Percentiles rank a stretch among this genome's conserved stretches.
phyloP scores from a whole-genome alignment of 1,284 basidiomycete genomes.

The Moesziomyces aphidis region DNA sequence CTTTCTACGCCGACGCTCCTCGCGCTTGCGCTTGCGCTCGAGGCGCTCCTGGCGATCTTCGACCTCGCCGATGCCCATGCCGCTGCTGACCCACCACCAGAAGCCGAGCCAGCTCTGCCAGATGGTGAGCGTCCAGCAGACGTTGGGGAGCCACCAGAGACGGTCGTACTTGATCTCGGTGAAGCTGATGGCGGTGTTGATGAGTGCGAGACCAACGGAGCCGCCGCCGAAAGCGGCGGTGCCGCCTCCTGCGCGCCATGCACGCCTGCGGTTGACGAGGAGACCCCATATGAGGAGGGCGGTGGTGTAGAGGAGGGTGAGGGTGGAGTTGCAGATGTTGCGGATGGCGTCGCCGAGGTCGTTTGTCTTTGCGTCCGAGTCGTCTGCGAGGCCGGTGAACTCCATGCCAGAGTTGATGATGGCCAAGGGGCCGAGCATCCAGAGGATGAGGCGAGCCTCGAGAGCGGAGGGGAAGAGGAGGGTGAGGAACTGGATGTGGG shows the following conservation, averaged over 20 bases:
- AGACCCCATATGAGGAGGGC: slow-evolving; percentile 94
- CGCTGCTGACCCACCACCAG: slow-evolving; percentile 68
- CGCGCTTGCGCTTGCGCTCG: slow-evolving; percentile 51
- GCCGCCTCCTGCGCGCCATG: slow-evolving; percentile 91
- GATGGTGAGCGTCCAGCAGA: slow-evolving; percentile 65
- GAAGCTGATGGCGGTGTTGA: slow-evolving; percentile 65
- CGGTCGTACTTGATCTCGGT: slow-evolving; percentile 64
- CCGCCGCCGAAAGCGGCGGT: slow-evolving; percentile 88
- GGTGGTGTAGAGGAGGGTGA: slow-evolving; percentile 90
- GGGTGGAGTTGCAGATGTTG: slow-evolving; percentile 94
- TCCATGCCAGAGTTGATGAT: slow-evolving; percentile 86
- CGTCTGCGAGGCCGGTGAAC: slow-evolving; percentile 77
- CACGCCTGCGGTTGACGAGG: slow-evolving; percentile 86
- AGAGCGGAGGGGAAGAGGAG: slow-evolving; percentile 93
- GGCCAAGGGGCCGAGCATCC: slow-evolving; percentile 87
- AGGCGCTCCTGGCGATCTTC: slow-evolving; percentile 62
- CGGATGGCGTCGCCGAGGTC: slow-evolving; percentile 81
- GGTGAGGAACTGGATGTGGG: slow-evolving; percentile 97
- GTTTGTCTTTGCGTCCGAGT: slow-evolving; percentile 69
- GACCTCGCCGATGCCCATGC: slow-evolving; percentile 68
- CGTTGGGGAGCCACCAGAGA: slow-evolving; percentile 65
- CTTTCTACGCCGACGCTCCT: slow-evolving; percentile 49
- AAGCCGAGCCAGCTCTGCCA: slow-evolving; percentile 68
- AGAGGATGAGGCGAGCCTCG: slow-evolving; percentile 87
- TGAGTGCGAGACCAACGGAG: slow-evolving; percentile 57